Evolutionary conservation across 176 grass and related monocot species (phyloP), one percentile per base, ranked within the genome.

Genomic region (Ensete ventricosum): DNA sequence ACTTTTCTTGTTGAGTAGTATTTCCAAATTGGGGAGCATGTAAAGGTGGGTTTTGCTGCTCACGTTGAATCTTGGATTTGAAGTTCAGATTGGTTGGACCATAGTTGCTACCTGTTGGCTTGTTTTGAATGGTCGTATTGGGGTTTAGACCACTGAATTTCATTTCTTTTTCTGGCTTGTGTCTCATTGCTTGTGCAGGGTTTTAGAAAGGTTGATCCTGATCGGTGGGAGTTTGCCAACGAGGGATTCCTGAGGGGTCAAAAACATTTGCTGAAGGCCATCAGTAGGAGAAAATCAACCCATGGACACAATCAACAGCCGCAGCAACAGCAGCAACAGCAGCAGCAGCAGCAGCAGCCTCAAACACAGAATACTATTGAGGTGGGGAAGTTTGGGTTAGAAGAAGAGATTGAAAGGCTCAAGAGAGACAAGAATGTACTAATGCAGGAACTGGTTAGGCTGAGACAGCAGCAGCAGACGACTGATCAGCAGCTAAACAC

Each of bases 191-290:
- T 80, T 80, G 48, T 74, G 11, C 81, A 99, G 95, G 88, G 91
- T 64, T 99, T 99, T 84, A 82, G 83, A 83, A 99, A 99, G 76
- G 88, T 91, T 79, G 84, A 91, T 60, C 86, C 86, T 13, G 86
- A 94, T 78, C 91, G 76, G 84, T 99, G 88, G 91, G 95, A 99
- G 79, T 99, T 89, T 82, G 90, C 95, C 14, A 99, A 89, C 59
- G 88, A 89, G 54, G 81, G 91, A 48, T 99, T 99, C 77, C 21
- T 86, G 54, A 91, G 79, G 81, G 88, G 74, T 9, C 84, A 91
- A 75, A 92, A 88, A 48, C 77, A 99, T 89, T 87, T 94, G 81
- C 74, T 72, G 75, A 77, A 65, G 75, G 24, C 5, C 0, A 77
- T 77, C 29, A 77, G 12, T 49, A 77, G 75, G 49, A 77, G 75